Evolutionary conservation across 352 stramenopile genomes (phyloP).

Genomic region (Phytopythium litorale): DNA sequence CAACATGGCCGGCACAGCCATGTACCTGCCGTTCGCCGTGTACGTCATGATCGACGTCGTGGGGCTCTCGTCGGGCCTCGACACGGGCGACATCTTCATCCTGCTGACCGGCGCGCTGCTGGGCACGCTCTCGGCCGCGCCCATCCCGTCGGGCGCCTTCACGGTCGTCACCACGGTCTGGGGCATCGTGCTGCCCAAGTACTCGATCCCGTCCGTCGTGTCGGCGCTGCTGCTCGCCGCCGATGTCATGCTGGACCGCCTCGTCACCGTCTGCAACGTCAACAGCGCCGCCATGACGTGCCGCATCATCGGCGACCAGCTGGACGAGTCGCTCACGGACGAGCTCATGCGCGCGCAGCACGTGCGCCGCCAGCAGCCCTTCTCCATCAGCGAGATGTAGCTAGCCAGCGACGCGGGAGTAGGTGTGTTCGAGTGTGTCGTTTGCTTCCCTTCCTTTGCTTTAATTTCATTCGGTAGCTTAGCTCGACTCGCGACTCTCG

Average conservation of each 20-base stretch:
- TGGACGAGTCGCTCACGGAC: slow-evolving; percentile 23
- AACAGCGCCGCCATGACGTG: slow-evolving; percentile 70
- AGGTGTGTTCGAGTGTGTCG: neutral
- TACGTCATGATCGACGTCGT: slow-evolving; percentile 69
- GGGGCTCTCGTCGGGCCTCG: slow-evolving; percentile 33
- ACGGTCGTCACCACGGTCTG: slow-evolving; percentile 69
- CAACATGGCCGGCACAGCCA: slow-evolving; percentile 73
- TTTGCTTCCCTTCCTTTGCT: neutral
- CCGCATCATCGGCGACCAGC: slow-evolving; percentile 66
- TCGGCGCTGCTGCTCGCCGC: slow-evolving; percentile 62
- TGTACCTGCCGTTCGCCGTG: slow-evolving; percentile 71
- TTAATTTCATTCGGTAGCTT: neutral
- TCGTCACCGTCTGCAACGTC: slow-evolving; percentile 75
- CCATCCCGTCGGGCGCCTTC: slow-evolving; percentile 51
- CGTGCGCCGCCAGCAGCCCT: slow-evolving; percentile 7
- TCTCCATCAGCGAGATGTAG: slow-evolving; percentile 8
- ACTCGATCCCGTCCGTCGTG: slow-evolving; percentile 44
- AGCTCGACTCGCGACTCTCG: neutral
- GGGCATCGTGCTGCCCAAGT: slow-evolving; percentile 56
- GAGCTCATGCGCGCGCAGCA: slow-evolving; percentile 3
- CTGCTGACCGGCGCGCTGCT: slow-evolving; percentile 59
- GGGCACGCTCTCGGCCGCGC: slow-evolving; percentile 52
- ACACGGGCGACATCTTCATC: slow-evolving; percentile 31
- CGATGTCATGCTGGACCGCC: slow-evolving; percentile 69
- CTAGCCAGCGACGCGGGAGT: accelerated